Evolutionary conservation across 2,329 filamentous ascomycete genomes (phyloP).

Genomic region (Fonsecaea multimorphosa): DNA sequence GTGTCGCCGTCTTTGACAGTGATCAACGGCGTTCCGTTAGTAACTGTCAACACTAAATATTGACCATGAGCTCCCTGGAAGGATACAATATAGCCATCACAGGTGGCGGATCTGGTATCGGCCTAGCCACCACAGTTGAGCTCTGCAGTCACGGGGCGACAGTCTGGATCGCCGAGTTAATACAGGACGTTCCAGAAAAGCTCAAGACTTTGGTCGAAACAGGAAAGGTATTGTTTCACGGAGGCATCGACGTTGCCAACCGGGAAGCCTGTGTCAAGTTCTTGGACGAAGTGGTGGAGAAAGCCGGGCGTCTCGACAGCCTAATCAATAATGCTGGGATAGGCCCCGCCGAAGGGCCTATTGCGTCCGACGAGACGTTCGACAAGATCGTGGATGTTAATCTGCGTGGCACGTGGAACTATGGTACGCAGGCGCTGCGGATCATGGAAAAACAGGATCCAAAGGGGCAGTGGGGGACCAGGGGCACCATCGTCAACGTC

Average conservation of each 20-base stretch:
- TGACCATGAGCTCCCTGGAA: not conserved
- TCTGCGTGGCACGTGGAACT: slow-evolving; percentile 50
- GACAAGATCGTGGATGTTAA: slow-evolving; percentile 51
- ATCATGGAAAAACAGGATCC: slow-evolving; percentile 55
- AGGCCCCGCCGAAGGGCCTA: slow-evolving; percentile 12
- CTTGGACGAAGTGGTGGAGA: slow-evolving; percentile 10
- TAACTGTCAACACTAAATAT: not conserved
- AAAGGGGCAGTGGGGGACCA: slow-evolving; percentile 41
- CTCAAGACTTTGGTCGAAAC: slow-evolving; percentile 5
- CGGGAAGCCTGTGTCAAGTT: slow-evolving; percentile 11
- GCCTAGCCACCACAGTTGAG: slow-evolving; percentile 6
- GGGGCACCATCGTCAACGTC: slow-evolving; percentile 50
- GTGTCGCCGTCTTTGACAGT: not conserved
- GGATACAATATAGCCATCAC: slow-evolving; percentile 10
- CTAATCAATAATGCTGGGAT: slow-evolving; percentile 18
- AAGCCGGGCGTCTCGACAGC: slow-evolving; percentile 5
- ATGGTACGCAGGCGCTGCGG: slow-evolving; percentile 45
- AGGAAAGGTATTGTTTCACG: slow-evolving; percentile 7
- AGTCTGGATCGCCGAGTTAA: slow-evolving; percentile 13
- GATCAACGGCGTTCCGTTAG: not conserved
- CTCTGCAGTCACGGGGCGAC: slow-evolving; percentile 11
- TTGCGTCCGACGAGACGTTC: slow-evolving; percentile 16
- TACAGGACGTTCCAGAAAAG: not conserved
- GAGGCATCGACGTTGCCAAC: slow-evolving; percentile 16
- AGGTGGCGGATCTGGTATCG: slow-evolving; percentile 12